A percentile compares a stretch with the other conserved stretches of the same genome.
phyloP scores from a whole-genome alignment of 495 filamentous ascomycete genomes.

The Hypoxylon lienhwacheense region DNA sequence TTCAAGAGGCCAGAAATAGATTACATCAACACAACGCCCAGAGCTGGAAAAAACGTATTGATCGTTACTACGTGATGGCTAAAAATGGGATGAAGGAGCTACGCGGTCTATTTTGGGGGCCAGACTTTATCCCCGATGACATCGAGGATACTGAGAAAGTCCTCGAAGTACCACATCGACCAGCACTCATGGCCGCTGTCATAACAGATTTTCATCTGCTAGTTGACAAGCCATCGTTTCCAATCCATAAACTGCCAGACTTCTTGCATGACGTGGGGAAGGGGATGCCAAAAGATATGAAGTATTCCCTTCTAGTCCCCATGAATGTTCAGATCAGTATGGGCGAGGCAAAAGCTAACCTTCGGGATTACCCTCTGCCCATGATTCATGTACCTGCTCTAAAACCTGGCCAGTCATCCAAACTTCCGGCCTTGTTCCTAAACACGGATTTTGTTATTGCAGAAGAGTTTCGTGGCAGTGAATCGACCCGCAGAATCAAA shows the following conservation, averaged over 20 bases:
- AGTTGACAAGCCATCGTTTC: conserved; percentile 93
- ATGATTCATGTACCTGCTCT: conserved; percentile 87
- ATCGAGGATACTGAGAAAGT: conserved; percentile 81
- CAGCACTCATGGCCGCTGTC: conserved; percentile 75
- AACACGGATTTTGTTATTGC: conserved; percentile 95
- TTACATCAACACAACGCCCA: conserved; percentile 80
- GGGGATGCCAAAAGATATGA: conserved; percentile 88
- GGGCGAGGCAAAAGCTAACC: conserved; percentile 80
- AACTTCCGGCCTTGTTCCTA: conserved; percentile 78
- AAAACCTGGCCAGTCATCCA: conserved; percentile 74
- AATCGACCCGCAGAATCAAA: conserved; percentile 75
- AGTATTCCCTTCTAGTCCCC: conserved; percentile 85
- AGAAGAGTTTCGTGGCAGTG: conserved; percentile 80
- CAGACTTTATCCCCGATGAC: conserved; percentile 78
- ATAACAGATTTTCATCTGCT: conserved; percentile 84
- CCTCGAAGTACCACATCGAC: conserved; percentile 82
- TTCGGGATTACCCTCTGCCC: conserved; percentile 93
- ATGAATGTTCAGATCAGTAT: conserved; percentile 88
- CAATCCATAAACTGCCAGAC: conserved; percentile 72
- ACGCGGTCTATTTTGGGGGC: conserved; percentile 77
- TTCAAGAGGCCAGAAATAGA: conserved; percentile 71
- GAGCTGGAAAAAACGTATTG: conserved; percentile 92
- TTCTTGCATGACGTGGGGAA: conserved; percentile 91
- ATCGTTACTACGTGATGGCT: conserved; percentile 68
- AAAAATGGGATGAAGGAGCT: conserved; percentile 76